phyloP scores from a whole-genome alignment of 441 rosid genomes.

The Corymbia calophylla region DNA sequence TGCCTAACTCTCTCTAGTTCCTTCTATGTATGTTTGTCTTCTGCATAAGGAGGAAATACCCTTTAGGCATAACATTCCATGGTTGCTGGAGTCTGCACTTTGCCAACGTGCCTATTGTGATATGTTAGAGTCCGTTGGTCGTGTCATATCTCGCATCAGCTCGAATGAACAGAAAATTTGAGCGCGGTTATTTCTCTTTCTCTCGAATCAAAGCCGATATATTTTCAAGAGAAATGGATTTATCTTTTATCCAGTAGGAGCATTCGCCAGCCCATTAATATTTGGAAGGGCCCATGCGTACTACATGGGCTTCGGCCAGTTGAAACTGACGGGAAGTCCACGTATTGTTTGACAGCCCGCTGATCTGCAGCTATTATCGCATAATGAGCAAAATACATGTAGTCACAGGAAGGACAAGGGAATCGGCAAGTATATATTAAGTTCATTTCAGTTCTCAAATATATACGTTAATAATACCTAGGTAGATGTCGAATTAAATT shows the following conservation, averaged over 20 bases:
- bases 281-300: background rate
- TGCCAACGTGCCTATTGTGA: no score
- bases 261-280: background rate
- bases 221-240: background rate
- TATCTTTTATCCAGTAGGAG: background rate
- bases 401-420: background rate
- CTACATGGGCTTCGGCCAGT: background rate
- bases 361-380: background rate
- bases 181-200: rapidly evolving
- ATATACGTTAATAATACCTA: no score
- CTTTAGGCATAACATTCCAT: no score
- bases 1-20: no score
- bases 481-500: no score
- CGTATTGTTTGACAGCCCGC: background rate
- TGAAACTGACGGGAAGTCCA: background rate
- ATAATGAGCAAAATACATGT: background rate
- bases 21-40: no score
- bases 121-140: rapidly evolving
- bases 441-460: no score
- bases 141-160: rapidly evolving
- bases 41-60: no score
- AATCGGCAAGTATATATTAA: background rate
- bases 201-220: background rate
- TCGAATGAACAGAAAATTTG: background rate
- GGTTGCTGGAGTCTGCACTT: no score